Evolutionary conservation across 495 filamentous ascomycete genomes (phyloP).

Genomic region (Penicillium cosmopolitanum): DNA sequence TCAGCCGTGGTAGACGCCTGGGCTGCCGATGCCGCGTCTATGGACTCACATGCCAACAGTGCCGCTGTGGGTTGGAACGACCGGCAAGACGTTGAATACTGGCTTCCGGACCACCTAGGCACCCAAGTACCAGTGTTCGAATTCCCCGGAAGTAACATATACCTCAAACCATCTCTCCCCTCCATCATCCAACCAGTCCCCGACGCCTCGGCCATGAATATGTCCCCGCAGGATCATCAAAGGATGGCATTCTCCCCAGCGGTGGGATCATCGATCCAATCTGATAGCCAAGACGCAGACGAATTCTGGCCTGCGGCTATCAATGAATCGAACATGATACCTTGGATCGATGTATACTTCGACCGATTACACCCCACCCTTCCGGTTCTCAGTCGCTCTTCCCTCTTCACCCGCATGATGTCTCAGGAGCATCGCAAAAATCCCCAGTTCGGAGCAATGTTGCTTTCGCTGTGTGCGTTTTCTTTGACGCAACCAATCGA

Average conservation of each 20-base stretch:
- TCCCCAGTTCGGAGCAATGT: slow-evolving; percentile 66
- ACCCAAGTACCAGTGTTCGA: slow-evolving; percentile 41
- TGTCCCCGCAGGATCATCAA: slow-evolving; percentile 25
- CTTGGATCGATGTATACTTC: slow-evolving; percentile 83
- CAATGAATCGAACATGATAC: slow-evolving; percentile 46
- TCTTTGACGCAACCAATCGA: slow-evolving; percentile 83
- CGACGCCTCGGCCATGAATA: slow-evolving; percentile 24
- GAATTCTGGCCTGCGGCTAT: slow-evolving; percentile 43
- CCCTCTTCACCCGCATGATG: slow-evolving; percentile 61
- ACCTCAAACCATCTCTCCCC: slow-evolving; percentile 43
- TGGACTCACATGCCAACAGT: slow-evolving; percentile 29
- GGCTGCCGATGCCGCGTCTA: slow-evolving; percentile 26
- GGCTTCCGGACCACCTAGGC: slow-evolving; percentile 45
- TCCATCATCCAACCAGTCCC: slow-evolving; percentile 40
- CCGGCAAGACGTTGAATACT: slow-evolving; percentile 41
- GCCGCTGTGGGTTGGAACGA: slow-evolving; percentile 37
- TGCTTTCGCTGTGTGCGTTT: slow-evolving; percentile 79
- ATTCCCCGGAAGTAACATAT: slow-evolving; percentile 44
- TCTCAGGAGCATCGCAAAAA: slow-evolving; percentile 68
- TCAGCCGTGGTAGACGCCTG: slow-evolving; percentile 26
- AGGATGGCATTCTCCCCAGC: slow-evolving; percentile 28
- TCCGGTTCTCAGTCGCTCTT: slow-evolving; percentile 72
- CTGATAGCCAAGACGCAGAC: slow-evolving; percentile 24
- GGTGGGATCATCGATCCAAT: slow-evolving; percentile 22
- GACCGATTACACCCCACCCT: slow-evolving; percentile 78